phyloP scores from a whole-genome alignment of 768 basidiomycete species.

The Terana coerulea region DNA sequence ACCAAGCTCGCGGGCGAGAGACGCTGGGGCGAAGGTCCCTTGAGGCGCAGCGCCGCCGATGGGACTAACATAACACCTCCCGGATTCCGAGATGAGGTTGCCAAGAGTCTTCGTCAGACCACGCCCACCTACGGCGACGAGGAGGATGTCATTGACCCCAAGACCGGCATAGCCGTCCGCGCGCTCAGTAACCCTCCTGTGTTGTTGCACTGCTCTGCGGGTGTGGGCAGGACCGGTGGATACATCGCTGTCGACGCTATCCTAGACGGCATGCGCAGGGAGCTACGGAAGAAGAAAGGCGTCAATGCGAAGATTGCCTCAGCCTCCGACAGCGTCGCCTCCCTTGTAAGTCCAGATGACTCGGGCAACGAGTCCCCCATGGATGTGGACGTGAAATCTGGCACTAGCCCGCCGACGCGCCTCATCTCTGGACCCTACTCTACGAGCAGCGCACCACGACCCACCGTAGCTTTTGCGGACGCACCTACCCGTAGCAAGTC shows the following conservation, averaged over 20 bases:
- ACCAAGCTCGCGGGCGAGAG: constrained; percentile 19
- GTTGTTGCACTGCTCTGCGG: constrained; percentile 88
- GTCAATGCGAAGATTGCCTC: too few relatives aligned
- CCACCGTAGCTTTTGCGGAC: too few relatives aligned
- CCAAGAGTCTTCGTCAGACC: neutral
- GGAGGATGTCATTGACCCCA: constrained; percentile 41
- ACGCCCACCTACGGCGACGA: neutral
- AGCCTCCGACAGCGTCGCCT: too few relatives aligned
- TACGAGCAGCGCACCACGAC: too few relatives aligned
- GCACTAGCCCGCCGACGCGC: too few relatives aligned
- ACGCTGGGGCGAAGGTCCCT: constrained; percentile 22
- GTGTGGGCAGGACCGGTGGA: constrained; percentile 91
- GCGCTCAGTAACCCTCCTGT: constrained; percentile 57
- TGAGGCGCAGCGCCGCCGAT: constrained; percentile 7
- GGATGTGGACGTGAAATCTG: too few relatives aligned
- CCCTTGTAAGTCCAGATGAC: too few relatives aligned
- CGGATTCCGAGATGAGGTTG: neutral
- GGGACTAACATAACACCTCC: neutral
- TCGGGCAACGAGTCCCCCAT: too few relatives aligned
- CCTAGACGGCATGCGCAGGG: constrained; percentile 67
- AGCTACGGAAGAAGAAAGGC: constrained; percentile 51
- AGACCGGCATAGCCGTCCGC: constrained; percentile 53
- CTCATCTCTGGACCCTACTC: too few relatives aligned
- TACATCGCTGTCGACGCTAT: constrained; percentile 88
- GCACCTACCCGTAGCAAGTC: too few relatives aligned